These are phyloP conservation scores for Lichtheimia ramosa DNA, from an alignment of 371 early-diverging fungal species.

Conservation along the genomic window DNA sequence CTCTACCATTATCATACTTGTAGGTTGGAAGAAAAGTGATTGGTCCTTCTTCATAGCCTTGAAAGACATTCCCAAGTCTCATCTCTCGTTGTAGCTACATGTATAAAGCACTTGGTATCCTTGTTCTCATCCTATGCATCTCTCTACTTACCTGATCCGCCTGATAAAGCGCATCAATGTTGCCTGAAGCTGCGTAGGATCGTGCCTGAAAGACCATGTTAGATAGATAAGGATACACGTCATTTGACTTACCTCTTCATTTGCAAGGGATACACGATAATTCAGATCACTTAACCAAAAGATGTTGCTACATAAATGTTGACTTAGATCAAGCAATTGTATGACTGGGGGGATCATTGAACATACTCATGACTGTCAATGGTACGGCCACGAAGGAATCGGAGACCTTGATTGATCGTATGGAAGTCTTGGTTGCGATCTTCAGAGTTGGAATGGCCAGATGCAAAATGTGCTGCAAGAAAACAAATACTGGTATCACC, in stretches of 20 bases:
- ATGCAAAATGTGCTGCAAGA: conserved; percentile 91
- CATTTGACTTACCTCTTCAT: conserved; percentile 60
- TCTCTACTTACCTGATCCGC: conserved; percentile 54
- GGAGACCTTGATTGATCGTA: conserved; percentile 73
- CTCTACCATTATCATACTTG: conserved; percentile 88
- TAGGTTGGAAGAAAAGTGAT: conserved; percentile 93
- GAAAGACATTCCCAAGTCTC: conserved; percentile 66
- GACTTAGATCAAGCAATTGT: no score
- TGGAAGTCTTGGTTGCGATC: conserved; percentile 88
- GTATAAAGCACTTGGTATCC: conserved; percentile 19
- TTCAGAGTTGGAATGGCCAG: conserved; percentile 71
- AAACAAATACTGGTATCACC: conserved; percentile 88
- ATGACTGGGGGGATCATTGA: no score
- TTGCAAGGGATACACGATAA: conserved; percentile 75
- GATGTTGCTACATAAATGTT: conserved; percentile 50
- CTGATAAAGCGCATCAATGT: conserved; percentile 40
- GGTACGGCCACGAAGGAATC: conserved; percentile 67
- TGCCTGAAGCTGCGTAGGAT: conserved; percentile 26
- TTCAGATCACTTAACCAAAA: conserved; percentile 93
- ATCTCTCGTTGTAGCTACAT: conserved; percentile 73
- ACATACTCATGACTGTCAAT: conserved; percentile 77
- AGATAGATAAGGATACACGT: conserved; percentile 1
- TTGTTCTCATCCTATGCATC: conserved; percentile 21
- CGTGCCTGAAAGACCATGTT: conserved; percentile 27
- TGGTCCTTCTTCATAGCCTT: conserved; percentile 77